Evolutionary conservation across 1,284 basidiomycete species (phyloP), one percentile per base, ranked within the genome.

Genomic region (Taiwanofungus camphoratus): DNA sequence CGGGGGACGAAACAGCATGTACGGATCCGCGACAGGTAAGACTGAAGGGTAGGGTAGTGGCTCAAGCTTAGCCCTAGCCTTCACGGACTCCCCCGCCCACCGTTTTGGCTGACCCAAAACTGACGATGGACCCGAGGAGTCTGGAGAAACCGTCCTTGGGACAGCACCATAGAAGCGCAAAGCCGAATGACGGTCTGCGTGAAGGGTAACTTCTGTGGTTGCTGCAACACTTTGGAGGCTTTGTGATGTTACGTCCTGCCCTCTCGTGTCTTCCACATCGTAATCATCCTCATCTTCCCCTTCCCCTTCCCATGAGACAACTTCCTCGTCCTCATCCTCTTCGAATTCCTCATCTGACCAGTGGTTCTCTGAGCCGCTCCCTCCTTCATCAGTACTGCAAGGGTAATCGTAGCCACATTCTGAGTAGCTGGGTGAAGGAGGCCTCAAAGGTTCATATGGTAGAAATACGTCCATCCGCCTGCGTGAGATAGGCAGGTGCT

Each of bases 1-100:
- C 1, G 69, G 69, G 2, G 55, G 45, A 5, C 75, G 71, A 51
- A 65, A 73, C 16, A 77, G 67, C 61, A 68, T 70, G 19, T 73
- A 58, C 11, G 52, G 48, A 16, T 62, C 22, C 13, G 22, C 22
- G 5, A 33, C 11, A n/a, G 42, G 26, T 27, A 13, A 8, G 26
- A 13, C 7, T 27, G 13, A 16, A 9, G 18, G 8, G 18, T 9
- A 16, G 9, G 31, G 31, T 12, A 18, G 31, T 6, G 9, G n/a
- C 11, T 8, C 15, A 18, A 33, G 31, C 11, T 7, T 7, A 33
- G 8, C 18, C 31, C 31, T 33, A 13, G 31, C 18, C 11, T 9
- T 12, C 11, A 8, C 15, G 31, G 18, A 7, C n/a, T n/a, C n/a
- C n/a, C n/a, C n/a, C n/a, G 31, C 15, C 7, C 31, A 16, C 31